Evolutionary conservation across 108 stramenopile species (phyloP), one percentile per base, ranked within the genome.

Genomic region (Cylindrotheca fusiformis): DNA sequence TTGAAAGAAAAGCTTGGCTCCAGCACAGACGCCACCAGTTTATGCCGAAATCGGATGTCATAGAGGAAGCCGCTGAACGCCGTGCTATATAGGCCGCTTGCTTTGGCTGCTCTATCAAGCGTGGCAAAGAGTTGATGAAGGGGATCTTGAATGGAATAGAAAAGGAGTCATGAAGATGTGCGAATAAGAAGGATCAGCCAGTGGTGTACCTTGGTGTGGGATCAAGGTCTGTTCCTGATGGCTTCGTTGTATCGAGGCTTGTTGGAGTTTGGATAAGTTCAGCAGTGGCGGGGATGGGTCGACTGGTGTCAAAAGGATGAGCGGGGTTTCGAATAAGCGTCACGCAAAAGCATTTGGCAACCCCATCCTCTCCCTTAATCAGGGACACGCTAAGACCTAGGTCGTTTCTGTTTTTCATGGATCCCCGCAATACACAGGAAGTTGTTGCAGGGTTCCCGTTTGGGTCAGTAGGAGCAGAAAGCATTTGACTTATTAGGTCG

Each of bases 401-500:
- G 54, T 88, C 89, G 33, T 58, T 76, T 44, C 93, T 61, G 48
- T 85, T 60, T 52, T 74, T 83, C 49, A 83, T 46, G 20, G 69
- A 58, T 56, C 67, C 81, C 28, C 76, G 67, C 46, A 77, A 78
- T 44, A 70, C 79, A 32, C 71, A 55, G 28, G 57, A 32, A 10
- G 47, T 67, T 68, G 75, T 58, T 58, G 67, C 62, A 12, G 55
- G 54, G 19, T 63, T 64, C 59, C 72, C 75, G n/a, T 55, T 60
- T 21, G 72, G 55, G 18, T 74, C 78, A 3, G 67, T 41, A 3
- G 85, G 79, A 18, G 86, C 78, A 8, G 87, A 86, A 22, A 95
- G 89, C 67, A 91, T 84, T 48, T 85, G 80, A 67, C 90, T 91
- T 44, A 91, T 95, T 49, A 85, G 75, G 58, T 91, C 88, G 64